Evolutionary conservation across 78 protist genomes (phyloP).

Genomic region (Isochrysis galbana): DNA sequence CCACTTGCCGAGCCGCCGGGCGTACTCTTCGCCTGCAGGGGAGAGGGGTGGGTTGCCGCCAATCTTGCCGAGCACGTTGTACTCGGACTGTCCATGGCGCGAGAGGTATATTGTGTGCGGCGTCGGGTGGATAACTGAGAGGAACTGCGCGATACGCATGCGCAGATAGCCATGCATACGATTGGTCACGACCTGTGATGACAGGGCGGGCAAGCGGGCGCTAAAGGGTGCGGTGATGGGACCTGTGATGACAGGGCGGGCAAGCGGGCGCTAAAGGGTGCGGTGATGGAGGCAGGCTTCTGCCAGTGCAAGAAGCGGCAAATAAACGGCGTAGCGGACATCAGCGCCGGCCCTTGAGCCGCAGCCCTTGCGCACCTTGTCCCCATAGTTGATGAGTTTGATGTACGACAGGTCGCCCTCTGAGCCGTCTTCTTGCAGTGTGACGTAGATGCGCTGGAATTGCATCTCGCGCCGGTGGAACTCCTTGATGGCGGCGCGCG

Average conservation of each 20-base stretch:
- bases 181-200: not conserved
- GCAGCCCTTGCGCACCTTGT: not conserved
- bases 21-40: not conserved
- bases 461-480: not conserved
- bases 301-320: too few relatives aligned
- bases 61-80: conserved; percentile 15
- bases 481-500: not conserved
- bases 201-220: too few relatives aligned
- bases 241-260: not conserved
- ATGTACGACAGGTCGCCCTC: conserved; percentile 21
- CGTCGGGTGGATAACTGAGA: not conserved
- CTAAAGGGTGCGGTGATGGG: too few relatives aligned
- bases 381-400: conserved; percentile 5
- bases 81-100: conserved; percentile 21
- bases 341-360: too few relatives aligned
- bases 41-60: conserved; percentile 28
- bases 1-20: not conserved
- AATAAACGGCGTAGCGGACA: too few relatives aligned
- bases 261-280: too few relatives aligned
- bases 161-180: not conserved
- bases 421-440: conserved; percentile 16
- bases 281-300: too few relatives aligned
- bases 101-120: not conserved
- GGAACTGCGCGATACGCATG: conserved; percentile 26
- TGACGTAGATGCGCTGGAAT: not conserved